Evolutionary conservation across 768 basidiomycete species (phyloP).

Genomic region (Xanthoconium stramineum): DNA sequence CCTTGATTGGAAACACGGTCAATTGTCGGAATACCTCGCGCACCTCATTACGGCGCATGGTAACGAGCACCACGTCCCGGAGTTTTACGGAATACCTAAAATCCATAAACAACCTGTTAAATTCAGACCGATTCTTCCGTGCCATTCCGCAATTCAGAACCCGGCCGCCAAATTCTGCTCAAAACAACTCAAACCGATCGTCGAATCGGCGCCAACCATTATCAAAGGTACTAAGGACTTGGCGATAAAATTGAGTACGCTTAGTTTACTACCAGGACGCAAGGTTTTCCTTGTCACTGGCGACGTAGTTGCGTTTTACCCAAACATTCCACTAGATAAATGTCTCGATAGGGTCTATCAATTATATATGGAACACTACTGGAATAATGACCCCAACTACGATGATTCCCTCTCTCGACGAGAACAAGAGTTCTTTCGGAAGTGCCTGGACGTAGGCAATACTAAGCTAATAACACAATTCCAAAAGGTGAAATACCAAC

Average conservation of each 20-base stretch:
- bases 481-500: not conserved
- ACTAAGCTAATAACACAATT: not conserved
- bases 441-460: not conserved
- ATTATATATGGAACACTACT: not conserved
- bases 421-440: not conserved
- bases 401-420: not conserved
- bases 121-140: not conserved
- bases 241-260: conserved; percentile 14
- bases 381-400: not conserved
- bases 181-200: conserved; percentile 10
- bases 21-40: not conserved
- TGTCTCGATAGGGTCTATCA: not conserved
- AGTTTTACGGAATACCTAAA: conserved; percentile 13
- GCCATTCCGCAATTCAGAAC: not conserved
- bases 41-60: not conserved
- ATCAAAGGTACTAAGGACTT: conserved; percentile 5
- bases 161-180: not conserved
- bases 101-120: conserved; percentile 11
- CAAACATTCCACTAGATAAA: not conserved
- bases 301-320: conserved; percentile 9
- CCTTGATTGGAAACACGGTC: not conserved
- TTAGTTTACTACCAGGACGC: not conserved
- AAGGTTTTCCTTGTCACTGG: conserved; percentile 1
- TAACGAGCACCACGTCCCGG: not conserved
- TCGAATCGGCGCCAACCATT: conserved; percentile 4